Percentiles rank a stretch among this genome's conserved stretches.
Conservation (phyloP, 306 rosid species). For the Abrus pulchellus region DNA sequence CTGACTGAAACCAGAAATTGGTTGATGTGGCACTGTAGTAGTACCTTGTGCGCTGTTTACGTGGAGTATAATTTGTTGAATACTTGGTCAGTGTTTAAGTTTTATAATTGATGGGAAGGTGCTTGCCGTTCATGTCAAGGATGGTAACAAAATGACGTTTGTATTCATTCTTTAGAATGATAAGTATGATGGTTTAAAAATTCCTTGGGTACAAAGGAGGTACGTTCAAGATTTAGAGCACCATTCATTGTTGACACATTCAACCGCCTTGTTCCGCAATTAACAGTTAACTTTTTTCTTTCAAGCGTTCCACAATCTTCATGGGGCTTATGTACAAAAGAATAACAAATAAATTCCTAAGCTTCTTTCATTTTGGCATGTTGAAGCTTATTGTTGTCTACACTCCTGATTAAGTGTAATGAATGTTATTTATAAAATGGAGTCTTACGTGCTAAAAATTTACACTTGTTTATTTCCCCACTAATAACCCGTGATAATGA, state of each 20-base stretch:
- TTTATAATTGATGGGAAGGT: neutral
- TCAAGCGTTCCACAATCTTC: no score
- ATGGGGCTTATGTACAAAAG: conserved; percentile 41
- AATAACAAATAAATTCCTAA: conserved; percentile 60
- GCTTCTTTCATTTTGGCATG: conserved; percentile 58
- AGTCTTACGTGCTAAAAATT: no score
- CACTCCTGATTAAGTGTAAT: conserved; percentile 52
- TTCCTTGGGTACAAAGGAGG: conserved; percentile 17
- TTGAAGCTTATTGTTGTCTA: conserved; percentile 57
- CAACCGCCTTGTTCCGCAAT: neutral
- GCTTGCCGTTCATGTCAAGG: neutral
- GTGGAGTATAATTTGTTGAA: neutral
- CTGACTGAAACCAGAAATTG: conserved; percentile 61
- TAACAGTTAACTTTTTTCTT: neutral
- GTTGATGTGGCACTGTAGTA: conserved; percentile 11
- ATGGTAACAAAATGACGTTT: conserved; percentile 16
- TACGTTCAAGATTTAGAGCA: neutral
- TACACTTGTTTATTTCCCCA: no score
- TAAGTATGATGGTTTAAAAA: neutral
- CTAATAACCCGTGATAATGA: neutral
- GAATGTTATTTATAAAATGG: neutral
- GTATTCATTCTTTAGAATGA: conserved; percentile 6
- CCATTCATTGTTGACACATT: neutral
- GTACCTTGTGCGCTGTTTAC: conserved; percentile 7
- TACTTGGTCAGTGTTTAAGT: conserved; percentile 11